Base-by-base conservation (phyloP, 345 rosid genomes). In the Lumnitzera littorea region DNA sequence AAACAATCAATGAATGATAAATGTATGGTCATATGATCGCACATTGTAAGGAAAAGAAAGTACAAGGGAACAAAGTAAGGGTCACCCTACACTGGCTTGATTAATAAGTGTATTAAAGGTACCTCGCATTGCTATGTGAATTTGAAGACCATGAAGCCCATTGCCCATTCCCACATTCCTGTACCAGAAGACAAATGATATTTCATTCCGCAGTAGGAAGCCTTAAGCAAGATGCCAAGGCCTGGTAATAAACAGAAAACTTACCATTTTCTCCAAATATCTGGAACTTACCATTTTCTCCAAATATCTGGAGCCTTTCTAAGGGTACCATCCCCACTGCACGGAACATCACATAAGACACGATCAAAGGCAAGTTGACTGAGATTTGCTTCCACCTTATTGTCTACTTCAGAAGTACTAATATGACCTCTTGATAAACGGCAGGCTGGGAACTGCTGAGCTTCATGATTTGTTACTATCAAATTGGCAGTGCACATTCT, bases 301-400 rank as follows among this genome's bases (percentile, higher is more conserved):
- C 97, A 94, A 50, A 94, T 78, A 77, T 83, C 97, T 3, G 97
- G 99, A 78, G 99, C 96, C 82, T 94, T 94, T 74, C 96, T 89
- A 31, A 90, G 85, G 55, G 99, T 90, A 47, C 97, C 96, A 74
- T 90, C 99, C 63, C 97, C 97, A 66, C 99, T 90, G 81, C 97
- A 90, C 13, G 97, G 97, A 69, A 94, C 99, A 63, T 94, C 99
- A 43, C 97, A 94, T 41, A 94, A 62, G 63, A 94, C 95, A 53
- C 97, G 95, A 62, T 94, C 95, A 82, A 94, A 94, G 13, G 82
- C 72, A 58, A 86, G 91, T 71, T 88, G 91, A 54, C 65, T 70
- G 47, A 70, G 62, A 54, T 69, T 59, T 7, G 68, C 66, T 66
- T 76, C 79, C 24, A 27, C 36, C 50, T 76, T 61, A 67, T 24